These are phyloP conservation scores for Colletotrichum aenigma DNA, from an alignment of 2,329 filamentous ascomycete species.

Conservation along the genomic window DNA sequence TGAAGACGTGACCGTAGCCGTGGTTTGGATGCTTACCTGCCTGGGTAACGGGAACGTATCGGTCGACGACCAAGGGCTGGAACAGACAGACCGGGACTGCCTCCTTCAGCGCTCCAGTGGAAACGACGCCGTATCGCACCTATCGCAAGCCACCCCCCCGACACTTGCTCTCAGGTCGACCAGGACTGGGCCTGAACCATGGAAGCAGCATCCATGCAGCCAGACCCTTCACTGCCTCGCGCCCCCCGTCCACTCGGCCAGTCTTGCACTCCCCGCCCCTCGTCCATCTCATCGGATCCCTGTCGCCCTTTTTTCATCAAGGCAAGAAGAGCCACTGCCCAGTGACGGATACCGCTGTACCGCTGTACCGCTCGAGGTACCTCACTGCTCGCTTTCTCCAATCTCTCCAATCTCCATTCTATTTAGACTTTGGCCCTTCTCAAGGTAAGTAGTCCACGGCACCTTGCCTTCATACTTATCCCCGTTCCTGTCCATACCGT, in stretches of 20 bases:
- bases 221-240: conserved; percentile 17
- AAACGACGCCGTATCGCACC: not conserved
- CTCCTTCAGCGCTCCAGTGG: not conserved
- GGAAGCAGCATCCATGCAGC: not conserved
- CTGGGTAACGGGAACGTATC: not conserved
- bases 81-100: not conserved
- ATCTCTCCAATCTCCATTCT: conserved; percentile 10
- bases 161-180: not conserved
- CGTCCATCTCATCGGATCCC: conserved; percentile 7
- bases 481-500: not conserved
- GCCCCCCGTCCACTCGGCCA: not conserved
- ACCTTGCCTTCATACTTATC: not conserved
- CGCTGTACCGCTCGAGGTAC: not conserved
- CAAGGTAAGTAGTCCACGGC: not conserved
- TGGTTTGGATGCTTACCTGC: not conserved
- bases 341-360: not conserved
- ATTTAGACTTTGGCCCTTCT: conserved; percentile 17
- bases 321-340: not conserved
- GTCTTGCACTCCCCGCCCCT: not conserved
- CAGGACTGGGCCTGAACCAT: not conserved
- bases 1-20: not conserved
- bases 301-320: not conserved
- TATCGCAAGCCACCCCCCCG: conserved; percentile 9
- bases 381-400: not conserved
- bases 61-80: not conserved